Evolutionary conservation across 306 rosid genomes (phyloP), one percentile per base, ranked within the genome.

Genomic region (Oemleria cerasiformis): DNA sequence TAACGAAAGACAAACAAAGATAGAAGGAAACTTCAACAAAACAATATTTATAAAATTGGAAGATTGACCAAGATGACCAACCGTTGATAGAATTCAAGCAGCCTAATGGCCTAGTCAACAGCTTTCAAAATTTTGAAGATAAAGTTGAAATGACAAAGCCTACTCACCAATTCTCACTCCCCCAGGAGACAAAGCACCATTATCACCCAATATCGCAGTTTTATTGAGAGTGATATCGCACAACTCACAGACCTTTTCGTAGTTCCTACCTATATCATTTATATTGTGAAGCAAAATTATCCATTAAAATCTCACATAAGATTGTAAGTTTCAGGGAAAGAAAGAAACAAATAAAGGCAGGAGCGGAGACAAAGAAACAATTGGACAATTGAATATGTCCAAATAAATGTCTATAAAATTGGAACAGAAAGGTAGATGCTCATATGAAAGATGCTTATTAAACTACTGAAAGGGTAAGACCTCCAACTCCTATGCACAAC

Each of bases 161-260:
- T 63, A 79, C 98, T 84, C 72, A 90, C 96, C 96, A 34, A 92
- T 84, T 79, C 98, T 86, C 67, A 86, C 92, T 43, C 98, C 96
- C 62, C 92, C 91, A 6, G 84, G 82, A 43, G 83, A 92, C 67
- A 88, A 79, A 9, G 90, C 87, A 68, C 98, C 96, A 73, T 84
- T 81, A 57, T 83, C 90, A 57, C 84, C 88, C 59, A 73, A 82
- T 66, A 88, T 89, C 34, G 91, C 86, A 82, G 88, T 73, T 77
- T 90, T 90, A 69, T 90, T 90, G 56, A 88, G 84, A 70, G 92
- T 85, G 64, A 92, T 88, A 70, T 90, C 81, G 73, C 96, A 90
- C 12, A 86, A 83, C 88, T 92, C 96, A 34, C 96, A 88, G 57
- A 88, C 91, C 81, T 85, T 88, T 83, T 86, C 97, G 55, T 82